Evolutionary conservation across 2,329 filamentous ascomycete genomes (phyloP), one percentile per base, ranked within the genome.

Genomic region (Nemania sp.): DNA sequence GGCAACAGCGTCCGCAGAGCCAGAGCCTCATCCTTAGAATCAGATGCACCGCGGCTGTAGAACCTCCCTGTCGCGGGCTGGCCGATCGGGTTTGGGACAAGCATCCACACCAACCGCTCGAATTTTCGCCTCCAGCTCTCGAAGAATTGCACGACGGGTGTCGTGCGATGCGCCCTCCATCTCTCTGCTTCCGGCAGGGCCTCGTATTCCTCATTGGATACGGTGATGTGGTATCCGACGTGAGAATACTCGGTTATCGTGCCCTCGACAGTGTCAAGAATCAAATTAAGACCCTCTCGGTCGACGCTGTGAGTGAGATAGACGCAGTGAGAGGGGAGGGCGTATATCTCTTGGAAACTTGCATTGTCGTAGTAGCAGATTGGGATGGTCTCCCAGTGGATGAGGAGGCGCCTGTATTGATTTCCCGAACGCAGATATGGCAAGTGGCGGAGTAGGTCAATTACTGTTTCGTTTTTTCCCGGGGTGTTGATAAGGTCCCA

Each of bases 231-330:
- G 20, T 26, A 43, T 6, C 10, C 26, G 2, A 58, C 8, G 41
- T 56, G 62, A n/a, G n/a, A n/a, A n/a, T n/a, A n/a, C 58, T 66
- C 58, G 6, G 51, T 66, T 24, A 62, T 52, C 8, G 51, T 18
- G 41, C 58, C 64, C 15, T 56, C 57, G 51, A 29, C 43, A 4
- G 57, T 51, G 41, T 66, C 64, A 4, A 66, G 41, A n/a, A 66
- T 62, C 22, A 62, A n/a, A 52, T 65, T 47, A 4, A 3, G 45
- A 22, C 62, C 55, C 7, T 47, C 26, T 10, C 38, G 43, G 20
- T 60, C 62, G 1, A 6, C 55, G 6, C 56, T 47, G 7, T 35
- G 35, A 20, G 62, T 55, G 29, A 65, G 62, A n/a, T 65, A 65
- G 20, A 65, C 55, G 62, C 62, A 65, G 15, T 54, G 49, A 20